phyloP scores from a whole-genome alignment of 2,329 filamentous ascomycete genomes.

The Diaporthe destruens region DNA sequence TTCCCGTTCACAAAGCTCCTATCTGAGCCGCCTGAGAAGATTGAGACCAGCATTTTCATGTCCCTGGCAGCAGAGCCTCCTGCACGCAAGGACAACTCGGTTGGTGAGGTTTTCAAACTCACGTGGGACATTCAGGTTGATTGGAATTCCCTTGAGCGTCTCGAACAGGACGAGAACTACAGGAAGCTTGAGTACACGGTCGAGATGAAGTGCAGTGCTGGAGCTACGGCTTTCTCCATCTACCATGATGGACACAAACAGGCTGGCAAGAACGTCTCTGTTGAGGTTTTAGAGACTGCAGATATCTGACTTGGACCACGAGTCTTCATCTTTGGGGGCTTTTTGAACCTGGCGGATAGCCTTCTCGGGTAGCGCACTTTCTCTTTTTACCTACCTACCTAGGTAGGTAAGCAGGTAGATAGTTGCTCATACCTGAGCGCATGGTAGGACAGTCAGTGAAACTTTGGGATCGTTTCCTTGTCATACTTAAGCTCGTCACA shows the following conservation, averaged over 20 bases:
- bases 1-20: constrained; percentile 15
- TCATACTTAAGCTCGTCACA: too few species aligned
- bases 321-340: neutral
- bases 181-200: constrained; percentile 31
- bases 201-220: constrained; percentile 41
- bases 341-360: neutral
- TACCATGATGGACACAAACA: constrained; percentile 40
- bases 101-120: constrained; percentile 32
- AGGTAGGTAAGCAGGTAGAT: too few species aligned
- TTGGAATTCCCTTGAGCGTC: constrained; percentile 7
- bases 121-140: constrained; percentile 39
- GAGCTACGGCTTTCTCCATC: constrained; percentile 40
- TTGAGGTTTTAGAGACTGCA: constrained; percentile 35
- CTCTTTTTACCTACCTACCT: too few species aligned
- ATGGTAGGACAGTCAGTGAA: too few species aligned
- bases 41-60: constrained; percentile 18
- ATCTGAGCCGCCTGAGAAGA: neutral
- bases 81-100: constrained; percentile 15
- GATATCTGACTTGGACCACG: neutral
- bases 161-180: neutral
- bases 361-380: neutral
- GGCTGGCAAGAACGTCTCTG: constrained; percentile 39
- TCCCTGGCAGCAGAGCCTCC: constrained; percentile 3
- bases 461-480: neutral
- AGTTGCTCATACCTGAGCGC: neutral